Conservation (phyloP, 805 yeast genomes). For the Osmozyma mogii region DNA sequence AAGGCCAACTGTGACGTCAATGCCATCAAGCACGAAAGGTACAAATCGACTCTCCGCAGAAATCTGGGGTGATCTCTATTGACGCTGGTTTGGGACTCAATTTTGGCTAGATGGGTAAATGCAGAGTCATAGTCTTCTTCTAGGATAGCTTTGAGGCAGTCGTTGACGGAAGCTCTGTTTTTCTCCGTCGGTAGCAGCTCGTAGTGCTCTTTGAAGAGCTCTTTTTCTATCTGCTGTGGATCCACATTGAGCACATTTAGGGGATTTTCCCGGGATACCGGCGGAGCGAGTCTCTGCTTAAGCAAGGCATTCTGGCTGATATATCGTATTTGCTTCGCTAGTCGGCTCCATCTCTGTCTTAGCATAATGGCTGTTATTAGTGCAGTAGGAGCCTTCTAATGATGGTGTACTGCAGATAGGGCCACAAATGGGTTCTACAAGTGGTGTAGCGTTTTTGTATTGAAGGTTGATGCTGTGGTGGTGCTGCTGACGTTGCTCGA, state of each 20-base stretch:
- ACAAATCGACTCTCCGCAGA: slow-evolving; percentile 4
- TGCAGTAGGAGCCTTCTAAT: background rate
- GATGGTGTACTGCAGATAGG: background rate
- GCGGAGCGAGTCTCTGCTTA: background rate
- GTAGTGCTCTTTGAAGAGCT: slow-evolving; percentile 1
- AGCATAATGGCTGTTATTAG: background rate
- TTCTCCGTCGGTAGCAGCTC: slow-evolving; percentile 3
- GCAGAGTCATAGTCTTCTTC: background rate
- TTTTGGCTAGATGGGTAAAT: slow-evolving; percentile 1
- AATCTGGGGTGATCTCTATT: background rate
- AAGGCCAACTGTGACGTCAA: too few species aligned
- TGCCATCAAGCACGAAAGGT: slow-evolving; percentile 8
- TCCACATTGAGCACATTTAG: slow-evolving; percentile 5
- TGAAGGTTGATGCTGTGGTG: too few species aligned
- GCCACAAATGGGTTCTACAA: background rate
- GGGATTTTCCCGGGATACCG: background rate
- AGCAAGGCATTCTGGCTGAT: background rate
- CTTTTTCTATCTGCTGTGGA: slow-evolving; percentile 1
- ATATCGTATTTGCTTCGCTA: background rate
- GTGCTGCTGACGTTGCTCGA: too few species aligned
- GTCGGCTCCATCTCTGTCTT: background rate
- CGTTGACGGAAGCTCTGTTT: slow-evolving; percentile 7
- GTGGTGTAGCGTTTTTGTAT: too few species aligned
- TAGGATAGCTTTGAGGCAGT: slow-evolving; percentile 3
- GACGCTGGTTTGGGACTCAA: slow-evolving; percentile 3